phyloP scores from a whole-genome alignment of 495 filamentous ascomycete genomes.

The Penicillium pulvis region DNA sequence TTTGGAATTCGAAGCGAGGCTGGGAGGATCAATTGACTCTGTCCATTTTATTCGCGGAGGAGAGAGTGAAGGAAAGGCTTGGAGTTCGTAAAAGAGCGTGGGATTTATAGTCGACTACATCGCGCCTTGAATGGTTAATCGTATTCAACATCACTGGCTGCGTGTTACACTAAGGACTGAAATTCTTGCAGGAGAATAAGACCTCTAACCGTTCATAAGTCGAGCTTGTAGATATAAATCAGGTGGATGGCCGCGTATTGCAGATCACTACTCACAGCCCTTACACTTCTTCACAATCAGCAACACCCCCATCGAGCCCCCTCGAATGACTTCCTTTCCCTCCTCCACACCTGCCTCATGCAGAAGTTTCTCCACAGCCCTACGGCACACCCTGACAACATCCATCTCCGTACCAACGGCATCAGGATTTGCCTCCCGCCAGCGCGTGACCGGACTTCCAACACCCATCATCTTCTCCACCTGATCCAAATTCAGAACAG shows the following conservation, averaged over 20 bases:
- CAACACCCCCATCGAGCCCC: background rate
- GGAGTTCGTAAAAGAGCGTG: too few relatives aligned
- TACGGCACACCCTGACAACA: slow-evolving; percentile 16
- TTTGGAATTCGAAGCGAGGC: too few relatives aligned
- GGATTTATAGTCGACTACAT: too few relatives aligned
- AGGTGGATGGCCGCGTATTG: background rate
- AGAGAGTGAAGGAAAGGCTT: too few relatives aligned
- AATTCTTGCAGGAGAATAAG: background rate
- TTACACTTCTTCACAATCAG: slow-evolving; percentile 1
- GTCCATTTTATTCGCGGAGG: too few relatives aligned
- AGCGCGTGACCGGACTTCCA: slow-evolving; percentile 45
- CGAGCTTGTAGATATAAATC: background rate
- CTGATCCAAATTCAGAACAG: slow-evolving; percentile 22
- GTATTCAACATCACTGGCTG: too few relatives aligned
- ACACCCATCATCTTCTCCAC: slow-evolving; percentile 37
- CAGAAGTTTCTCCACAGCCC: slow-evolving; percentile 20
- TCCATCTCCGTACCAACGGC: slow-evolving; percentile 26
- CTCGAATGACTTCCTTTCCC: slow-evolving; percentile 19
- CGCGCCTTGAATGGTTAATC: too few relatives aligned
- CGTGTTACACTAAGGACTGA: background rate
- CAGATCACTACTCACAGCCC: background rate
- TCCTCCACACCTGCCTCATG: slow-evolving; percentile 20
- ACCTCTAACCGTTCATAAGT: background rate
- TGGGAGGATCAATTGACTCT: too few relatives aligned
- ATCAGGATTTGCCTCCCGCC: slow-evolving; percentile 49